These are phyloP conservation scores for Cryptococcus sp. DNA, from an alignment of 1,284 basidiomycete species.

Conservation along the genomic window DNA sequence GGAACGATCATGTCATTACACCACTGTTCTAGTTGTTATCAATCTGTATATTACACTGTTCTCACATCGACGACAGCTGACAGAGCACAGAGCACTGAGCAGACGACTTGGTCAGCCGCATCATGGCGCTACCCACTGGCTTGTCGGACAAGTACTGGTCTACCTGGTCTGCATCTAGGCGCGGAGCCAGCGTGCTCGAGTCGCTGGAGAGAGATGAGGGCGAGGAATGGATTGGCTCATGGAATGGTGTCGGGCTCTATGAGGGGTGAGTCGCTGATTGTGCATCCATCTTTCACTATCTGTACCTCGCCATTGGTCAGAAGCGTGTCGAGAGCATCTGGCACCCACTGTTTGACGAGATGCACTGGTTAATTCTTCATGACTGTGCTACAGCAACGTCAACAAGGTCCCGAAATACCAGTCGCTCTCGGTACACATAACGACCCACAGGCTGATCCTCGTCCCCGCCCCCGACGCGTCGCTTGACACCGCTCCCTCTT, in stretches of 20 bases:
- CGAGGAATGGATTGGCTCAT: conserved; percentile 70
- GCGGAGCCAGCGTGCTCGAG: conserved; percentile 22
- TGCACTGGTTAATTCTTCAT: conserved; percentile 3
- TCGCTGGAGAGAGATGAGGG: conserved; percentile 58
- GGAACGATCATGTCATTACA: too few relatives aligned
- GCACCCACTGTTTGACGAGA: conserved; percentile 10
- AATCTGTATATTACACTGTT: too few relatives aligned
- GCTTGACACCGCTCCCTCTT: background rate
- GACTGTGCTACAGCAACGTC: conserved; percentile 57
- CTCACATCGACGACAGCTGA: too few relatives aligned
- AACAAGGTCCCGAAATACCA: conserved; percentile 68
- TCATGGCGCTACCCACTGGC: conserved; percentile 18
- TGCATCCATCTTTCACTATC: background rate
- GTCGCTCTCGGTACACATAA: conserved; percentile 73
- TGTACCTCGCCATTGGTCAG: background rate
- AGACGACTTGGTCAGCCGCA: too few relatives aligned
- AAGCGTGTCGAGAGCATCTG: conserved; percentile 18
- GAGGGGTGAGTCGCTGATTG: conserved; percentile 66
- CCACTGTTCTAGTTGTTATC: too few relatives aligned
- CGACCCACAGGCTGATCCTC: conserved; percentile 68
- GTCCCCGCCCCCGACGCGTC: conserved; percentile 10
- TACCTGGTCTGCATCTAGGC: conserved; percentile 18
- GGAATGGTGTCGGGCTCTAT: conserved; percentile 82
- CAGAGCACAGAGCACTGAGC: too few relatives aligned
- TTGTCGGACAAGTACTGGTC: conserved; percentile 35